phyloP scores from a whole-genome alignment of 1,284 basidiomycete genomes.

The Tylopilus sp. region DNA sequence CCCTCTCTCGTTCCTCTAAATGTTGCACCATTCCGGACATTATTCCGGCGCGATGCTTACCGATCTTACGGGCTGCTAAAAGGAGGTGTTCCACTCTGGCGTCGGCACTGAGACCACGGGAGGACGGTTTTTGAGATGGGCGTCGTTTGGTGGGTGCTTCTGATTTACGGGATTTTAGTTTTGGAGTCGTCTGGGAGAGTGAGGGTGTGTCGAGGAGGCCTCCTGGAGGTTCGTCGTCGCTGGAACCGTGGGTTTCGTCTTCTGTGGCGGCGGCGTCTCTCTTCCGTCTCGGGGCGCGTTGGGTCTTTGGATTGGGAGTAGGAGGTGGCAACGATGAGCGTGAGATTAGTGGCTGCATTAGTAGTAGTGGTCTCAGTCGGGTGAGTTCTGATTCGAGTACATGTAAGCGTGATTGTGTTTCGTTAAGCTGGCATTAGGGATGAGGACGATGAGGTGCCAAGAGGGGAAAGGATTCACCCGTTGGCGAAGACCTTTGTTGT shows the following conservation, averaged over 20 bases:
- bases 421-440: slow-evolving; percentile 34
- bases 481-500: slow-evolving; percentile 51
- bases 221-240: slow-evolving; percentile 24
- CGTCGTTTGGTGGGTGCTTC: slow-evolving; percentile 26
- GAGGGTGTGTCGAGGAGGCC: slow-evolving; percentile 19
- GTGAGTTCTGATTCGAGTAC: slow-evolving; percentile 42
- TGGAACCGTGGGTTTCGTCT: slow-evolving; percentile 23
- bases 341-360: slow-evolving; percentile 41
- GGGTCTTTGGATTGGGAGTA: slow-evolving; percentile 22
- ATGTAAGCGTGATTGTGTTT: slow-evolving; percentile 38
- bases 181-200: slow-evolving; percentile 23
- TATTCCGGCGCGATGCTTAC: slow-evolving; percentile 40
- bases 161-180: slow-evolving; percentile 22
- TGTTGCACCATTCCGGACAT: slow-evolving; percentile 34
- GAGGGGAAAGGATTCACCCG: slow-evolving; percentile 38
- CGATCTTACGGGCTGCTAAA: slow-evolving; percentile 46
- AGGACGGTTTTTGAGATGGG: slow-evolving; percentile 22
- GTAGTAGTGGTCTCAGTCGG: slow-evolving; percentile 42
- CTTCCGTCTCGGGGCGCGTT: slow-evolving; percentile 23
- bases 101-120: slow-evolving; percentile 36
- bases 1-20: slow-evolving; percentile 29
- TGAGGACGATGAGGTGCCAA: slow-evolving; percentile 8
- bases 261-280: slow-evolving; percentile 22
- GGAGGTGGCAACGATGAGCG: slow-evolving; percentile 17
- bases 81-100: slow-evolving; percentile 47